Evolutionary conservation across 176 grass and related monocot species (phyloP), one percentile per base, ranked within the genome.

Genomic region (Carex littledalei): DNA sequence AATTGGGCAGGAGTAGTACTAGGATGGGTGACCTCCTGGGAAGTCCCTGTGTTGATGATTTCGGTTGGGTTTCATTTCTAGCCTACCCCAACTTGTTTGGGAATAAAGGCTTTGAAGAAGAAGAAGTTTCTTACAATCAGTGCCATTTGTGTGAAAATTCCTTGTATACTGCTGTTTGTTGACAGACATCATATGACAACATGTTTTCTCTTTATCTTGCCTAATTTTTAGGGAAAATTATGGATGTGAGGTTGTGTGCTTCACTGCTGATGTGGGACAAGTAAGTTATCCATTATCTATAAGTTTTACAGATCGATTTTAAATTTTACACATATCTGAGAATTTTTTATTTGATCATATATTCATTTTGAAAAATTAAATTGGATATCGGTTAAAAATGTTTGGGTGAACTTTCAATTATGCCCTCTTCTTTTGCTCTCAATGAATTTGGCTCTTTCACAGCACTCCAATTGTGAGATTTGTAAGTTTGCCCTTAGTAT

Each of bases 221-320:
- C 79, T 81, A 11, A n/a, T 45, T 59, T 14, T n/a, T 59, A 61
- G 60, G 39, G 79, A 59, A 81, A 81, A 94, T 84, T 99, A 99
- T 91, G 96, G 93, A 68, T 99, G 96, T 84, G 93, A 99, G 89
- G 96, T 99, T 9, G 90, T 99, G 9, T 99, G 96, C 81, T 95
- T 99, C 77, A 99, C 96, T 85, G 96, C 96, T 82, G 93, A 99
- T 76, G 93, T 99, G 89, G 96, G 93, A 10, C 96, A 99, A 92
- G 96, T 99, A 89, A 69, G 83, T 79, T 47, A 45, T 58, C 68
- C 43, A 37, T 21, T 53, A 26, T 62, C 56, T n/a, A 50, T n/a
- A 37, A 24, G 3, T 24, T 45, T 14, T 63, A 43, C 83, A 31
- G 67, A 84, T 13, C 3, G 16, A 86, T 76, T 22, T 76, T 7